Base-by-base conservation (phyloP, 306 rosid genomes). In the Mimosa pudica region DNA sequence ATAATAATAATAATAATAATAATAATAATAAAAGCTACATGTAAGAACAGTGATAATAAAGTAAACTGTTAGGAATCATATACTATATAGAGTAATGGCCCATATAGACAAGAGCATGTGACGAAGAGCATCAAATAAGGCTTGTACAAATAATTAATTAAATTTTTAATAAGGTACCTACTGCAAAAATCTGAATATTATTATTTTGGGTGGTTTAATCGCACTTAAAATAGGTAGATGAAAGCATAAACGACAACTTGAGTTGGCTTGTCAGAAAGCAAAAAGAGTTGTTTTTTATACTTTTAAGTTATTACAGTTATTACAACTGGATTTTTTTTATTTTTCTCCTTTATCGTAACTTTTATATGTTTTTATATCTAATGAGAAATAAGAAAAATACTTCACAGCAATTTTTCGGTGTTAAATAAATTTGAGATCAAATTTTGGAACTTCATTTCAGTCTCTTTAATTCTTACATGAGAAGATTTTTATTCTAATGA, bases 41-140 rank as follows among this genome's bases (percentile, higher is more conserved):
- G 63, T 65, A 17, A 66, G 60, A 75, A 65, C 2, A 65, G 54
- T 47, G 47, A 61, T 20, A 32, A 51, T 75, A 20, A 79, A 66
- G 36, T 51, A 38, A 55, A 70, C 45, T 32, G 52, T 61, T 77
- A 32, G 38, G 75, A 54, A 67, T 32, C 71, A 63, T 66, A 69
- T 49, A 46, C 13, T 61, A 32, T 33, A 14, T 33, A n/a, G n/a
- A 60, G n/a, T 30, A 10, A 52, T 73, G 71, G 71, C 38, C 79
- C 76, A 36, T 65, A 17, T 72, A 72, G 75, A 73, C 85, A 73
- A 4, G 60, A 66, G 79, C 82, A 82, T 69, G 79, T 82, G 86
- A 58, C 38, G 70, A 35, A 74, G 77, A 67, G 86, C 82, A 83
- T 78, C 72, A 67, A 54, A 67, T 48, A 74, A 16, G 80, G 64